Evolutionary conservation across 2,329 filamentous ascomycete species (phyloP).

Genomic region (Tolypocladium sp.): DNA sequence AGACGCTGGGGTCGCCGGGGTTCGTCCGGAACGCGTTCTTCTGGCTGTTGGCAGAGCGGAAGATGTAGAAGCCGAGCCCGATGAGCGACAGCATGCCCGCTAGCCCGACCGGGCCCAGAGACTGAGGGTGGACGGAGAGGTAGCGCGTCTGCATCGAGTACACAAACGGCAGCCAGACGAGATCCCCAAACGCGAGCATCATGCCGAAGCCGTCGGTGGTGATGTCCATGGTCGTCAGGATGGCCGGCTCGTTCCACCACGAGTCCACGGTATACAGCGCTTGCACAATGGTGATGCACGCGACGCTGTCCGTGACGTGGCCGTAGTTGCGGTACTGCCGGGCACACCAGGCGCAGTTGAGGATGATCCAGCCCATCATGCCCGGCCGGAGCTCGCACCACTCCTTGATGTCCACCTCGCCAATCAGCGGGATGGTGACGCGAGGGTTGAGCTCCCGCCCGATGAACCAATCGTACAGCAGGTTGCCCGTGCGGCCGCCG

Average conservation of each 20-base stretch:
- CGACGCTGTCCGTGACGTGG: conserved; percentile 75
- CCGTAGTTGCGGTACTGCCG: conserved; percentile 83
- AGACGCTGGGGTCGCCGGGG: conserved; percentile 68
- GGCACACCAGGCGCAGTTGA: conserved; percentile 76
- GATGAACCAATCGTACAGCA: conserved; percentile 94
- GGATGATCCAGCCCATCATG: conserved; percentile 77
- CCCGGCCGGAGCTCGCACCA: conserved; percentile 89
- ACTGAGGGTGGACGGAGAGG: conserved; percentile 69
- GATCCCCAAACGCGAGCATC: conserved; percentile 89
- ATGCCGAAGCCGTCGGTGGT: conserved; percentile 89
- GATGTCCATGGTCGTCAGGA: conserved; percentile 91
- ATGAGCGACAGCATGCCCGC: conserved; percentile 58
- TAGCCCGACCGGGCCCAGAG: conserved; percentile 63
- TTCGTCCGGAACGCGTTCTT: conserved; percentile 92
- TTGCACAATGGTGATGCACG: conserved; percentile 71
- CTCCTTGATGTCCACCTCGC: conserved; percentile 82
- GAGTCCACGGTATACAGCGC: conserved; percentile 76
- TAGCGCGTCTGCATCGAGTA: conserved; percentile 83
- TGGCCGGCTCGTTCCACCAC: conserved; percentile 77
- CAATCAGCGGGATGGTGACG: conserved; percentile 66
- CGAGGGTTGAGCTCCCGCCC: conserved; percentile 92
- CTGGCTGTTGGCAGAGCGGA: conserved; percentile 87
- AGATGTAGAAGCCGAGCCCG: conserved; percentile 72
- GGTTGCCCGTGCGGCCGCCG: conserved; percentile 74
- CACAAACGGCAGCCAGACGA: conserved; percentile 86